A percentile compares a stretch with the other conserved stretches of the same genome.
phyloP scores from a whole-genome alignment of 768 basidiomycete genomes.

The Russula foetens region DNA sequence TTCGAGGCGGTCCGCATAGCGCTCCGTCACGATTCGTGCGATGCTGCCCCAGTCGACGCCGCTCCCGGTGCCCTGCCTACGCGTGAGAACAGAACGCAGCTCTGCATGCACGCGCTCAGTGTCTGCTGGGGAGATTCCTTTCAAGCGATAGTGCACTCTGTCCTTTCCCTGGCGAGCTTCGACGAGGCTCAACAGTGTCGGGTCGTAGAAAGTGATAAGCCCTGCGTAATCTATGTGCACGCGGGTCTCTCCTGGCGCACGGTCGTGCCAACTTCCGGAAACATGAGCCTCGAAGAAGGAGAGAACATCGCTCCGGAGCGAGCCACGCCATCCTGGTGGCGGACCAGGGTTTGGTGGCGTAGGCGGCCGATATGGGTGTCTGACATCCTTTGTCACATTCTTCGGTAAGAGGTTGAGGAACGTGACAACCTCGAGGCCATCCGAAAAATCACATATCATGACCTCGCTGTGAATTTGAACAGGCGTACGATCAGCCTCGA shows the following conservation, averaged over 20 bases:
- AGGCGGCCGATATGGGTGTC: no score
- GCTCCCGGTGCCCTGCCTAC: conserved; percentile 21
- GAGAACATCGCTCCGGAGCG: background rate
- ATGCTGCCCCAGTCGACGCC: conserved; percentile 38
- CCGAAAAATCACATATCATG: conserved; percentile 14
- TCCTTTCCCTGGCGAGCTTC: conserved; percentile 25
- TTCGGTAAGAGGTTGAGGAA: conserved; percentile 6
- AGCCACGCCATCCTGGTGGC: conserved; percentile 18
- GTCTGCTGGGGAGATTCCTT: conserved; percentile 28
- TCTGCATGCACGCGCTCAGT: conserved; percentile 19
- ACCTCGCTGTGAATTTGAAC: conserved; percentile 12
- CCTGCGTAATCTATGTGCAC: conserved; percentile 36
- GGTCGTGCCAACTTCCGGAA: conserved; percentile 36
- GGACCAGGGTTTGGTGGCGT: background rate
- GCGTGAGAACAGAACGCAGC: conserved; percentile 25
- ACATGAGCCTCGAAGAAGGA: conserved; percentile 23
- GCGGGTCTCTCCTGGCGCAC: conserved; percentile 37
- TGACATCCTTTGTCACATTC: background rate
- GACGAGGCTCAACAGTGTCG: conserved; percentile 30
- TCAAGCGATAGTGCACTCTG: conserved; percentile 31
- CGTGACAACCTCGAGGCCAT: conserved; percentile 12
- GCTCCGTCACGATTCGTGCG: conserved; percentile 32
- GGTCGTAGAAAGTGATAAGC: conserved; percentile 39
- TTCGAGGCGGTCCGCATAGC: conserved; percentile 37
- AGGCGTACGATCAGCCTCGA: background rate